phyloP scores from a whole-genome alignment of 192 early-diverging fungal species.

The Linnemannia exigua region DNA sequence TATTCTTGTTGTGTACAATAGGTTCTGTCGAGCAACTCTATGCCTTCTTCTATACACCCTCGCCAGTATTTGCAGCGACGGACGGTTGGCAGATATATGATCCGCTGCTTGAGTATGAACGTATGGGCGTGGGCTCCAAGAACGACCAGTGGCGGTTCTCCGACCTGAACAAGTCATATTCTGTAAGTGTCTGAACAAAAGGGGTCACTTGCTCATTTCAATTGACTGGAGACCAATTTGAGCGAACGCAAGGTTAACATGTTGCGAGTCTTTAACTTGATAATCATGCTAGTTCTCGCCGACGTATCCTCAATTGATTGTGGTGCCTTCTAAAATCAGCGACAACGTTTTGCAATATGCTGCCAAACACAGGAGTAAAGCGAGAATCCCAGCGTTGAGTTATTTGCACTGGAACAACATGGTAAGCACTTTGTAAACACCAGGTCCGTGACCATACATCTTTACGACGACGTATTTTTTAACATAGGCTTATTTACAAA shows the following conservation, averaged over 20 bases:
- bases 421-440: slow-evolving; percentile 55
- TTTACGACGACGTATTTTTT: neutral
- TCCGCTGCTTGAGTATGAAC: slow-evolving; percentile 80
- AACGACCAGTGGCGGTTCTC: slow-evolving; percentile 85
- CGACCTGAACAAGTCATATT: slow-evolving; percentile 80
- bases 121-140: slow-evolving; percentile 84
- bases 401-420: slow-evolving; percentile 89
- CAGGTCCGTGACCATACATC: neutral
- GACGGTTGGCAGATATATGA: slow-evolving; percentile 85
- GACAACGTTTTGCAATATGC: slow-evolving; percentile 93
- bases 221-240: slow-evolving; percentile 3
- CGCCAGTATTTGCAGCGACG: slow-evolving; percentile 49
- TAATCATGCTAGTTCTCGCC: slow-evolving; percentile 76
- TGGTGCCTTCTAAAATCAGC: slow-evolving; percentile 89
- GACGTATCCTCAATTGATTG: slow-evolving; percentile 89
- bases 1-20: slow-evolving; percentile 27
- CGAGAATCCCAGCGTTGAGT: slow-evolving; percentile 88
- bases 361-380: slow-evolving; percentile 91
- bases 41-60: slow-evolving; percentile 79
- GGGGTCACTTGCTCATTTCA: neutral
- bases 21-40: slow-evolving; percentile 80
- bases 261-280: slow-evolving; percentile 7
- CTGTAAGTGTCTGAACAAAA: slow-evolving; percentile 55
- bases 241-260: neutral
- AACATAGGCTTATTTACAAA: neutral